Evolutionary conservation across 768 basidiomycete genomes (phyloP), one percentile per base, ranked within the genome.

Genomic region (Boletus sp.): DNA sequence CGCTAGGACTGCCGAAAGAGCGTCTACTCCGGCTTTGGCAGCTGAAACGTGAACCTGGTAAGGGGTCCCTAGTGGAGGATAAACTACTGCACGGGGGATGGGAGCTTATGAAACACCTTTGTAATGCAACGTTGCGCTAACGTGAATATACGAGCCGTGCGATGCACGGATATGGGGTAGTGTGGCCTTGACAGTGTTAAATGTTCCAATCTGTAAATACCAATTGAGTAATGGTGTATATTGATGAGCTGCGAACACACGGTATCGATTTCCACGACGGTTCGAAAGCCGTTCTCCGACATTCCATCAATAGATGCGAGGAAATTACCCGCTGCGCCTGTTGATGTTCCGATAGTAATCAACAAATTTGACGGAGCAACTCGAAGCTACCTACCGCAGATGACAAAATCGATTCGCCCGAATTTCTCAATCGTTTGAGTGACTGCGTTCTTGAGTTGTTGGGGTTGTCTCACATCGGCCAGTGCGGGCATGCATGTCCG

Each of bases 261-360:
- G 10, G 91, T 87, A 71, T 98, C 96, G 62, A 98, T 98, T 66
- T 93, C 91, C 54, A 98, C 77, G 33, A 98, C 95, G 1, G 94
- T 93, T 67, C 77, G 82, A 79, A 98, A 98, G 2, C 85, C 96
- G 65, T 93, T 94, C 67, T 90, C 85, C 3, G 91, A 93, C 55
- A 97, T 79, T 2, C 79, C 82, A 37, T 83, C 82, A 54, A 96
- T 90, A 15, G 93, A 88, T 2, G 88, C 88, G 29, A 99, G 77
- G 74, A 98, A 99, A 75, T 98, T 99, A 3, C 96, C 96, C 54
- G 96, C 96, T 39, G 94, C 94, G 57, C 92, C 92, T 93, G 65
- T 27, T 9, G n/a, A n/a, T n/a, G n/a, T 27, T 9, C 25, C 15
- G 13, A 39, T 6, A n/a, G 27, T 50, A 5, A 37, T 19, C 4